Evolutionary conservation across 257 asterid genomes (phyloP).

Genomic region (Thymus mandschuricus): DNA sequence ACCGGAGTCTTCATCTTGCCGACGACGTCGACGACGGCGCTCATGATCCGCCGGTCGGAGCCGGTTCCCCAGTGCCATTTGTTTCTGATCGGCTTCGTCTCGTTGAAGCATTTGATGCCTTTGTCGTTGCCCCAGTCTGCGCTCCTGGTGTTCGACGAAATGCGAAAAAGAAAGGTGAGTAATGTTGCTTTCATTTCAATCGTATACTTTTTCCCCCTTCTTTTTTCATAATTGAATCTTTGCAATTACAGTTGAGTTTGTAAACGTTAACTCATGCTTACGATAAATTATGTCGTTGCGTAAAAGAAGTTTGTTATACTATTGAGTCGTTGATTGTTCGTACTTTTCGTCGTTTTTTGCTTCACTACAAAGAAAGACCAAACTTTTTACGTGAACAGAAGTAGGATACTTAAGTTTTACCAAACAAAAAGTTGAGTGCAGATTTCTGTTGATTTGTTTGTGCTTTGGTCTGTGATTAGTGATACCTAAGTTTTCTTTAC

Average conservation of each 20-base stretch:
- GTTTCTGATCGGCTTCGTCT: conserved; percentile 67
- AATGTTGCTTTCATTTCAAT: not conserved
- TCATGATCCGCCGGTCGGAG: conserved; percentile 68
- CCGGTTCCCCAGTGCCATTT: conserved; percentile 89
- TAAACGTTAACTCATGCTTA: not conserved
- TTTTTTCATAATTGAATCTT: not conserved
- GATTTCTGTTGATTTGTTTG: no score
- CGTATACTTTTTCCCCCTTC: no score
- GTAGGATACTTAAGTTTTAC: no score
- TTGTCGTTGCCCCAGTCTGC: conserved; percentile 80
- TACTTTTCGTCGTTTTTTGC: not conserved
- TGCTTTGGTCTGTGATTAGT: no score
- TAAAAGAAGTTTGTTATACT: not conserved
- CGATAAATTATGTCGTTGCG: not conserved
- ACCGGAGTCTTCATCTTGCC: conserved; percentile 75
- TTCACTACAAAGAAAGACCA: not conserved
- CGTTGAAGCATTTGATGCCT: conserved; percentile 85
- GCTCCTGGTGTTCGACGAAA: conserved; percentile 53
- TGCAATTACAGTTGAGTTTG: not conserved
- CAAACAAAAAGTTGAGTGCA: no score
- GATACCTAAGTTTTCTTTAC: no score
- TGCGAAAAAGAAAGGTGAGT: not conserved
- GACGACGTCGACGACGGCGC: conserved; percentile 50
- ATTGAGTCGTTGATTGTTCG: not conserved
- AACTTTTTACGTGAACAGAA: no score